Evolutionary conservation across 305 asterid species (phyloP).

Genomic region (Fraxinus paxiana): DNA sequence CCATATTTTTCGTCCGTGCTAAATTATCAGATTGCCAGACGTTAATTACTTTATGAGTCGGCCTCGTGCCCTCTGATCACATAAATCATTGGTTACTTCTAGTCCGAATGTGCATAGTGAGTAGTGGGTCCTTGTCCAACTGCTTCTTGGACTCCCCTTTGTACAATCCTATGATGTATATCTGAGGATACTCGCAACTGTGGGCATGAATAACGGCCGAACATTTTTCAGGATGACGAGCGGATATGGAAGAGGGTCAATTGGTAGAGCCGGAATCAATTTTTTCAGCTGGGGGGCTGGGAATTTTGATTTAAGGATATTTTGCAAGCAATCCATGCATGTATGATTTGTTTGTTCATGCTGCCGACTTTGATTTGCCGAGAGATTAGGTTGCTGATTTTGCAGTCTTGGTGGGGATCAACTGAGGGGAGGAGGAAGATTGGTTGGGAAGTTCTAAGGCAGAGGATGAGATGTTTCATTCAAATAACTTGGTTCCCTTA

Average conservation of each 20-base stretch:
- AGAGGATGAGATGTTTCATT: neutral
- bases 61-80: neutral
- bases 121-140: neutral
- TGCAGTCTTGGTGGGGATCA: neutral
- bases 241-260: neutral
- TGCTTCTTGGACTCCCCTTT: neutral
- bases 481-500: neutral
- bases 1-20: neutral
- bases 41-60: neutral
- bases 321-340: neutral
- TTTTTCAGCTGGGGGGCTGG: neutral
- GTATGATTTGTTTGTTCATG: neutral
- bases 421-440: neutral
- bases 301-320: too few relatives aligned
- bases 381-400: neutral
- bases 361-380: neutral
- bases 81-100: neutral
- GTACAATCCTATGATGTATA: neutral
- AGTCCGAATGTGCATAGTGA: neutral
- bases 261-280: neutral
- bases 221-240: neutral
- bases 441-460: neutral
- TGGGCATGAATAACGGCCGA: neutral
- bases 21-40: neutral
- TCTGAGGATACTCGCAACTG: neutral